A percentile compares a stretch with the other conserved stretches of the same genome.
Evolutionary conservation across 2,329 filamentous ascomycete genomes (phyloP).

Genomic region (Chaetothyriales sp.): DNA sequence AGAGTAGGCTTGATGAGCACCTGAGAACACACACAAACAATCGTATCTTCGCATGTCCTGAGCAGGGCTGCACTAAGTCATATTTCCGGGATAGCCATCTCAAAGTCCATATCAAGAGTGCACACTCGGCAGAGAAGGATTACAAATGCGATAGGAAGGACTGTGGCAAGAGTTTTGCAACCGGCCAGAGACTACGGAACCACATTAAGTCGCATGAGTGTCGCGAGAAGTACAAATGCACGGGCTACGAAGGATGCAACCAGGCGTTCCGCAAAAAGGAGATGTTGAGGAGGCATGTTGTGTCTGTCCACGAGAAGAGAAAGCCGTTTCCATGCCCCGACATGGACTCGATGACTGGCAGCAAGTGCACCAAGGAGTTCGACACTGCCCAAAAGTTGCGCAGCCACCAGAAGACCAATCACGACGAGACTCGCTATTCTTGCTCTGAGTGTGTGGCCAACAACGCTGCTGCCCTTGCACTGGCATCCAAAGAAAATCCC

Average conservation of each 20-base stretch:
- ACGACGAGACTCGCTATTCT: conserved; percentile 57
- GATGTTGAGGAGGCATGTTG: conserved; percentile 71
- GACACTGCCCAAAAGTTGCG: conserved; percentile 59
- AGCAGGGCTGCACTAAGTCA: conserved; percentile 61
- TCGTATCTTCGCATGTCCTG: conserved; percentile 60
- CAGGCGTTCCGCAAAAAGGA: conserved; percentile 77
- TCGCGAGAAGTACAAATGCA: conserved; percentile 61
- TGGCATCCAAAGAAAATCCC: conserved; percentile 6
- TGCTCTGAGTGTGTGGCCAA: conserved; percentile 56
- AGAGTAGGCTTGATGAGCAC: conserved; percentile 65
- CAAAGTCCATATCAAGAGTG: conserved; percentile 69
- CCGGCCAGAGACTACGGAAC: conserved; percentile 60
- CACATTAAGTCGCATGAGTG: conserved; percentile 69
- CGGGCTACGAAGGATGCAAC: conserved; percentile 54
- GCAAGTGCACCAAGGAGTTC: conserved; percentile 54
- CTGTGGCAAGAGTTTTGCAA: conserved; percentile 72
- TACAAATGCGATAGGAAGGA: conserved; percentile 58
- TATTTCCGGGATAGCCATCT: conserved; percentile 81
- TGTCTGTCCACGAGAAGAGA: conserved; percentile 57
- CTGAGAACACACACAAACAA: conserved; percentile 75
- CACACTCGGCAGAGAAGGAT: conserved; percentile 57
- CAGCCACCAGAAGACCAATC: conserved; percentile 56
- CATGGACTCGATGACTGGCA: conserved; percentile 37
- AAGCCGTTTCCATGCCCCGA: conserved; percentile 59
- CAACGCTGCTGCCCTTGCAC: conserved; percentile 21